Evolutionary conservation across 768 basidiomycete genomes (phyloP).

Genomic region (Bullera alba): DNA sequence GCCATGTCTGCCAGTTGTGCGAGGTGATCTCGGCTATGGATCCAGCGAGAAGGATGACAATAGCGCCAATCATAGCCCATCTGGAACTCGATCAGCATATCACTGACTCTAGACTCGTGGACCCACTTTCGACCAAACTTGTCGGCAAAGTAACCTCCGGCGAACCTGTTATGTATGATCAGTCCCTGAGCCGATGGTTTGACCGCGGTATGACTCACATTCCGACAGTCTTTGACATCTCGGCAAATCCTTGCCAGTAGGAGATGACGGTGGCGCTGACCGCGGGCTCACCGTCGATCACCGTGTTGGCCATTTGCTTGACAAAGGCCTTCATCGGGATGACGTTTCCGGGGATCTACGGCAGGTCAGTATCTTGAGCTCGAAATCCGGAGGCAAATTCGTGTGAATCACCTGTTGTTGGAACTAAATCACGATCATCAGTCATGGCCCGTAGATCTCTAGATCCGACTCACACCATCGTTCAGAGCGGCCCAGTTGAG

Average conservation of each 20-base stretch:
- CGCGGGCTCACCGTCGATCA: conserved; percentile 14
- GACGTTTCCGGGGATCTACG: conserved; percentile 24
- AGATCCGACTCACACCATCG: conserved; percentile 10
- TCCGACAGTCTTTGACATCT: conserved; percentile 22
- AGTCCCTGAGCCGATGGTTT: no score
- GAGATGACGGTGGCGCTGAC: conserved; percentile 16
- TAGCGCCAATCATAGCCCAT: conserved; percentile 3
- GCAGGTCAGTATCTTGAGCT: no score
- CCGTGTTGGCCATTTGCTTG: conserved; percentile 10
- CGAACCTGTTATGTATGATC: no score
- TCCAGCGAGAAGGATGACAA: conserved; percentile 15
- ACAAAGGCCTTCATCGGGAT: conserved; percentile 18
- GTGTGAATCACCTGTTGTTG: conserved; percentile 16
- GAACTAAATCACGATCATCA: conserved; percentile 1
- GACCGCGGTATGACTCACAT: no score
- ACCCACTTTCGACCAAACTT: conserved; percentile 24
- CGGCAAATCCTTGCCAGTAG: conserved; percentile 20
- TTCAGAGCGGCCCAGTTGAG: conserved; percentile 16
- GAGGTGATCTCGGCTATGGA: conserved; percentile 16
- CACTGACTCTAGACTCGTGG: background rate
- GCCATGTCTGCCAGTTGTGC: conserved; percentile 16
- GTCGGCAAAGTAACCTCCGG: conserved; percentile 12
- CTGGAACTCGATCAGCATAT: conserved; percentile 2
- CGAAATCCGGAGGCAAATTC: no score
- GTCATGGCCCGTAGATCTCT: background rate